Percentiles rank a stretch among this genome's conserved stretches.
Conservation (phyloP, 768 basidiomycete species). For the Boletus rufocinnamomeus region DNA sequence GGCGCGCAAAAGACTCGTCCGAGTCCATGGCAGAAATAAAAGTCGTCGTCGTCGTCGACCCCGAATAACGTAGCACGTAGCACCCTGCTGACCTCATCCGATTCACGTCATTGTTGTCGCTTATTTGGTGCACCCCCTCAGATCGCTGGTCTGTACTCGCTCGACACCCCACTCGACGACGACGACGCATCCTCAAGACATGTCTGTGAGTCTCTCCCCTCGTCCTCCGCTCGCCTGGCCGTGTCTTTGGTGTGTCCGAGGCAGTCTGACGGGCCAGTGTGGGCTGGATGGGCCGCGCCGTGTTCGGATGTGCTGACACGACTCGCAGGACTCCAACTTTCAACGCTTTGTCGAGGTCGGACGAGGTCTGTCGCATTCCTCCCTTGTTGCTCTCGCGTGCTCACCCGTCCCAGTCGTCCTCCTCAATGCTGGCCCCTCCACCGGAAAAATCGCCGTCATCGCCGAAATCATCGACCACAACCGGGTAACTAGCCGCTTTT, state of each 20-base stretch:
- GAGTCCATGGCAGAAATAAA: slow-evolving; percentile 20
- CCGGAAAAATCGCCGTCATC: slow-evolving; percentile 92
- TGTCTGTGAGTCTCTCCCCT: slow-evolving; percentile 23
- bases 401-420: slow-evolving; percentile 66
- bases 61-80: neutral
- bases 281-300: slow-evolving; percentile 15
- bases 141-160: neutral
- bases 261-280: neutral
- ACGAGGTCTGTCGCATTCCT: slow-evolving; percentile 55
- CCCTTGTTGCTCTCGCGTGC: neutral
- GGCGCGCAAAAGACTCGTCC: slow-evolving; percentile 31
- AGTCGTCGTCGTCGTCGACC: slow-evolving; percentile 7
- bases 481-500: slow-evolving; percentile 55
- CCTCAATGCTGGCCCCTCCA: slow-evolving; percentile 82
- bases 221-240: neutral
- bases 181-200: slow-evolving; percentile 10
- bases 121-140: slow-evolving; percentile 11
- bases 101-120: slow-evolving; percentile 10
- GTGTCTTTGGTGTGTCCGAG: neutral
- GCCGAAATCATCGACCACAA: slow-evolving; percentile 99
- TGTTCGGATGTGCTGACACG: slow-evolving; percentile 22
- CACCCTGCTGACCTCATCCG: slow-evolving; percentile 8
- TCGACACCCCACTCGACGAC: slow-evolving; percentile 1
- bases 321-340: slow-evolving; percentile 77
- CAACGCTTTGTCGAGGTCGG: slow-evolving; percentile 98